Evolutionary conservation across 2,329 filamentous ascomycete species (phyloP), one percentile per base, ranked within the genome.

Genomic region (Escovopsis sp.): DNA sequence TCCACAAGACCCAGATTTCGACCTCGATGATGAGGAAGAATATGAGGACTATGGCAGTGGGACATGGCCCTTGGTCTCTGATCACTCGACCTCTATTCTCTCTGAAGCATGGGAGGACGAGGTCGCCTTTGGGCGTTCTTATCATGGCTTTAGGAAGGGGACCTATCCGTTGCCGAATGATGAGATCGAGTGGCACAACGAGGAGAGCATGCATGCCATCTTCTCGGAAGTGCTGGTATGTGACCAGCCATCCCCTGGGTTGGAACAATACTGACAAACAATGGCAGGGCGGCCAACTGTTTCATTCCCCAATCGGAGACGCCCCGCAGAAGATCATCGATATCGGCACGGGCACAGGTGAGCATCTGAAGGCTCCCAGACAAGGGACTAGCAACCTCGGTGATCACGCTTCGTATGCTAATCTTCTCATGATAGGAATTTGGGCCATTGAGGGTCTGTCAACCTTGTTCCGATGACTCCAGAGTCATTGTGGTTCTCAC

Each of bases 371-470:
- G 21, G 9, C 27, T 29, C 27, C 15, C n/a, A n/a, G n/a, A n/a
- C 7, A 7, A 16, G 27, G 13, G 13, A n/a, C 7, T 29, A 7
- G 27, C n/a, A 29, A 14, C 28, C 28, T 17, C 13, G 33, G 19
- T 10, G n/a, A n/a, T n/a, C n/a, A n/a, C 18, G 28, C 15, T 31
- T 5, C 19, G n/a, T 14, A 27, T 35, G 36, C 36, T 40, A 18
- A 40, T 14, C 28, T 9, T 14, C 7, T 7, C n/a, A 11, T 23
- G 14, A 17, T 26, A 55, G 61, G 62, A n/a, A 52, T 64, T 4
- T 73, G 70, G 69, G 68, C 68, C 2, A 65, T 74, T 34, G 61
- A 65, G 39, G 57, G 59, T 63, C 41, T 31, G 21, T 16, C 15
- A 23, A 15, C 33, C 31, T 12, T 23, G 10, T 23, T 17, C 21